Percentiles rank a stretch among this genome's conserved stretches.
These are phyloP conservation scores for Xylaria sp. DNA, from an alignment of 2,329 filamentous ascomycete genomes.

Conservation along the genomic window DNA sequence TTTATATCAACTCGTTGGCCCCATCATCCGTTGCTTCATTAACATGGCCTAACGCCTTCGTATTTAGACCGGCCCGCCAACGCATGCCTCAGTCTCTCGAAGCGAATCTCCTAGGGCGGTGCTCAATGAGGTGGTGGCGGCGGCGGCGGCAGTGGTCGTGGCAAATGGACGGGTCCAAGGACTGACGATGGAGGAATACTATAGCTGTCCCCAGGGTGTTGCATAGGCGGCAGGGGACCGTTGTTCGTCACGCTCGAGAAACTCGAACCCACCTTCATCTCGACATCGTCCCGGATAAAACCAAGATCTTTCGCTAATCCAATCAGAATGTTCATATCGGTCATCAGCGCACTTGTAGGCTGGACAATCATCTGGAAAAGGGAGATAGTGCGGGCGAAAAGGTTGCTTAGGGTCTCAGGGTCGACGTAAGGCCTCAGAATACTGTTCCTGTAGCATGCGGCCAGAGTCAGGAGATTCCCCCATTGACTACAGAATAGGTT, in stretches of 20 bases:
- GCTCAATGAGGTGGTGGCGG: constrained; percentile 15
- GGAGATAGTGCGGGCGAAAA: constrained; percentile 73
- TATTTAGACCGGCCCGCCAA: constrained; percentile 7
- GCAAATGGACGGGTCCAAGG: constrained; percentile 19
- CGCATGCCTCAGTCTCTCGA: not conserved
- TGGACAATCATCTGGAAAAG: constrained; percentile 73
- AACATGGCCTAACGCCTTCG: constrained; percentile 7
- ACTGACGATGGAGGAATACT: constrained; percentile 25
- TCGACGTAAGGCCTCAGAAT: constrained; percentile 62
- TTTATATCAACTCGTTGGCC: not conserved
- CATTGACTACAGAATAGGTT: constrained; percentile 74
- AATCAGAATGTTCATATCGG: constrained; percentile 75
- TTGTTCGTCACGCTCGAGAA: constrained; percentile 46
- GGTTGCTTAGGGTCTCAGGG: constrained; percentile 54
- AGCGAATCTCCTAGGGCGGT: constrained; percentile 5
- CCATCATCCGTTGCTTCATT: constrained; percentile 6
- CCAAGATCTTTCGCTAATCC: constrained; percentile 49
- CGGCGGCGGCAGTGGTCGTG: constrained; percentile 13
- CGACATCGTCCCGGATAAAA: constrained; percentile 41
- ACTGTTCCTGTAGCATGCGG: constrained; percentile 74
- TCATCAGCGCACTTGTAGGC: constrained; percentile 73
- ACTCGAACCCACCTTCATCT: constrained; percentile 41
- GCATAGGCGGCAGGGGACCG: constrained; percentile 26
- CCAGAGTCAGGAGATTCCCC: constrained; percentile 90
- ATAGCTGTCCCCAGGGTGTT: constrained; percentile 25